Evolutionary conservation across 768 basidiomycete genomes (phyloP), one percentile per base, ranked within the genome.

Genomic region (Trametes maxima): DNA sequence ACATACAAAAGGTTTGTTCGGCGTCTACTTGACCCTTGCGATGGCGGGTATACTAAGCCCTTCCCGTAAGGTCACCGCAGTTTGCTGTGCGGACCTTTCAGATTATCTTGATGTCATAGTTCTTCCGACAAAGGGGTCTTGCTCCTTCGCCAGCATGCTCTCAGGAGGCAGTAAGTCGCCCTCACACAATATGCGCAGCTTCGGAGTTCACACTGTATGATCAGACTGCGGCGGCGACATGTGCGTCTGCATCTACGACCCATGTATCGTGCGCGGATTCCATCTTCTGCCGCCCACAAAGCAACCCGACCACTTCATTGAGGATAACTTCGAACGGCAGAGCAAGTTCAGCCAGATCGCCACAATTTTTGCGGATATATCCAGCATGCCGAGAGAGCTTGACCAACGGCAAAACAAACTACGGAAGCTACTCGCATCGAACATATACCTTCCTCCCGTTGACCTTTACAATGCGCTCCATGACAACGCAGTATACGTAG

Each of bases 211-310:
- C n/a, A 17, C n/a, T 43, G 7, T 54, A 1, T 37, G 21, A 42
- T 63, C n/a, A 91, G 90, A 92, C 68, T 84, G 84, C 73, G 90
- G 92, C 66, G 90, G 90, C n/a, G n/a, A 72, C 42, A 59, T 64
- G 1, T 67, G 65, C 10, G 66, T 69, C 17, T 67, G 65, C 54
- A 67, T 70, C 22, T 72, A 59, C 51, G 68, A 76, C 22, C 73
- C 72, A 1, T 67, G 66, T 0, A 56, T 92, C 17, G 83, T 90
- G 0, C 57, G 76, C 11, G 67, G 70, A 0, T 92, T 92, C 67
- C 56, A 62, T 17, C 81, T 77, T 45, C 72, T 81, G 11, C 65
- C 72, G 0, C 74, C 85, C 21, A 77, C 76, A 1, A 62, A 73
- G n/a, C 69, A 78, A 22, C 85, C 87, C 0, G 3, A 51, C 0